These are phyloP conservation scores for Nicotiana rustica DNA, from an alignment of 305 asterid species.

Conservation along the genomic window DNA sequence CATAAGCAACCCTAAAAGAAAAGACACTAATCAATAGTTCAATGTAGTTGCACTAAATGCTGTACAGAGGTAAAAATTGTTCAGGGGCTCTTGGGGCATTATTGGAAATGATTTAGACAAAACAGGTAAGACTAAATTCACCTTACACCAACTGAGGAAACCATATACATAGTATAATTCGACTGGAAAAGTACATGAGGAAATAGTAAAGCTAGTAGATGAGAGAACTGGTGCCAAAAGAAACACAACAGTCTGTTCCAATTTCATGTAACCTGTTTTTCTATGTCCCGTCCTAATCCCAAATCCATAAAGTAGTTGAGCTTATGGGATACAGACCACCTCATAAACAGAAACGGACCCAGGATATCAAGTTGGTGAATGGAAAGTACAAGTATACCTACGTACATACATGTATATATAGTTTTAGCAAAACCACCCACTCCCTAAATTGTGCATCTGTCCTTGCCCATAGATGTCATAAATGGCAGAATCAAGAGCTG, in stretches of 20 bases:
- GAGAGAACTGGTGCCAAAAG: background rate
- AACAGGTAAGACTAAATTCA: background rate
- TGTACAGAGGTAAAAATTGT: background rate
- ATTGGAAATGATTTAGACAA: background rate
- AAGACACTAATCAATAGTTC: conserved; percentile 1
- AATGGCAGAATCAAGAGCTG: background rate
- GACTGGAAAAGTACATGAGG: background rate
- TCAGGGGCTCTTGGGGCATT: background rate
- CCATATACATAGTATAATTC: background rate
- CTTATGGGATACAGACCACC: too few species aligned
- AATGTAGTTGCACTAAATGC: background rate
- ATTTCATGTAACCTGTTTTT: too few species aligned
- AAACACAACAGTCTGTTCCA: background rate
- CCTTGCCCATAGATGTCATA: background rate
- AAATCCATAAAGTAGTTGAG: too few species aligned
- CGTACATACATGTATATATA: too few species aligned
- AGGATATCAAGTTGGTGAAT: background rate
- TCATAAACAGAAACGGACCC: background rate
- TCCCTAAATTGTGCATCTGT: background rate
- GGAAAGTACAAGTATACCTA: too few species aligned
- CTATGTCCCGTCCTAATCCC: too few species aligned
- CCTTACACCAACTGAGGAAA: background rate
- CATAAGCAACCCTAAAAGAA: background rate
- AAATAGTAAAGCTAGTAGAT: background rate
- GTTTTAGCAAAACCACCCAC: background rate